Evolutionary conservation across 1,284 basidiomycete genomes (phyloP), one percentile per base, ranked within the genome.

Genomic region (Ustilago vetiveriae): DNA sequence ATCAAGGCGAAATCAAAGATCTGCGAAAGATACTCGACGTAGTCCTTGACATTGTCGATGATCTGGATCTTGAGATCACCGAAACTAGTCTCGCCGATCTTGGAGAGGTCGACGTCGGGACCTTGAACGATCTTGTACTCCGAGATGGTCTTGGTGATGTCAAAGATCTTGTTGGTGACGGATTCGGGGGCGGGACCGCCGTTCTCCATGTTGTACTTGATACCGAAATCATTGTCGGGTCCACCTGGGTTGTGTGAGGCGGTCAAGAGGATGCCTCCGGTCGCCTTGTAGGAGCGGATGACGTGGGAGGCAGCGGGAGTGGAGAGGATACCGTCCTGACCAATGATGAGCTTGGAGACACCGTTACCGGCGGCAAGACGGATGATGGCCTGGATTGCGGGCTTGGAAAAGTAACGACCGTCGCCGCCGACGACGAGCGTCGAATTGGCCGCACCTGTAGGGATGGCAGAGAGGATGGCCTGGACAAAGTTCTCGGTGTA

Each of bases 401-500:
- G 93, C 39, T 90, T 89, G 30, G 90, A 90, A 84, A 92, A 96
- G 87, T 87, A 98, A 58, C 95, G 92, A 36, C 96, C 95, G 83
- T 98, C 96, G 65, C 95, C 96, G 53, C 95, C 95, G 76, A 98
- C 89, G 76, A 98, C 95, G 69, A 98, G 86, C 11, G 94, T 97
- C 58, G 90, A 84, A 55, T 84, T 85, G 69, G 84, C 78, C 9
- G 84, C 86, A 32, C 89, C 92, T 44, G 89, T 88, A 14, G 89
- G 87, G 84, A 98, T 92, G 53, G 94, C 91, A 77, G 92, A 89
- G 75, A 98, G 89, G 84, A 94, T 98, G 74, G 94, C 86, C 84
- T 98, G 95, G 59, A 98, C 84, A 81, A 98, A 98, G 87, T 98
- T 98, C 85, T 98, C 95, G 41, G 96, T 98, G 86, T 98, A 98